A percentile compares a stretch with the other conserved stretches of the same genome.
Conservation (phyloP, 169 alveolate genomes). For the Eimeria acervulina region DNA sequence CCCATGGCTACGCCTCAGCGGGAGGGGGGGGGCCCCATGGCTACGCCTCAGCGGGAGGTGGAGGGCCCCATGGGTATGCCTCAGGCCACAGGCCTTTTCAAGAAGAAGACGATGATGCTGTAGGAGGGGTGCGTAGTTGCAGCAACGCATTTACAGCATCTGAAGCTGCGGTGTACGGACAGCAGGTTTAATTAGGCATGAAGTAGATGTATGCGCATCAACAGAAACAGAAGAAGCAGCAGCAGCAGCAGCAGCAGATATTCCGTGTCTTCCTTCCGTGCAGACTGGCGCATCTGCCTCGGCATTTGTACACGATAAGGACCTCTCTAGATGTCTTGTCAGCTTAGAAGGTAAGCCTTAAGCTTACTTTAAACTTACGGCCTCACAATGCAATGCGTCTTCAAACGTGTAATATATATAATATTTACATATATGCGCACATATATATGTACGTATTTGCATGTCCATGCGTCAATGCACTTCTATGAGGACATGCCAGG, state of each 20-base stretch:
- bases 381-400: no score
- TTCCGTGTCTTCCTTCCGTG: background rate
- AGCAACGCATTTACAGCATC: background rate
- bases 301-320: background rate
- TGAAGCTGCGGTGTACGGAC: background rate
- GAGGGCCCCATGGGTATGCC: background rate
- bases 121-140: background rate
- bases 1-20: background rate
- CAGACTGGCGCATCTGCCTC: slow-evolving; percentile 12
- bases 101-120: background rate
- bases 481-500: no score
- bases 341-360: slow-evolving; percentile 9
- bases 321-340: slow-evolving; percentile 13
- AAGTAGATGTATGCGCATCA: background rate
- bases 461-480: background rate
- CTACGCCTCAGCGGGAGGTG: background rate
- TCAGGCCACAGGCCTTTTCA: slow-evolving; percentile 10
- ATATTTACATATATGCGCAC: background rate
- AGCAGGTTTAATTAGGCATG: background rate
- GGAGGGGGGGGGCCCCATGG: background rate
- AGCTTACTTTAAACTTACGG: no score
- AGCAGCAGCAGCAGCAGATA: background rate
- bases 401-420: background rate
- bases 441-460: background rate
- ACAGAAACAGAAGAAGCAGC: background rate